Evolutionary conservation across 306 rosid genomes (phyloP).

Genomic region (Quercus berberidifolia): DNA sequence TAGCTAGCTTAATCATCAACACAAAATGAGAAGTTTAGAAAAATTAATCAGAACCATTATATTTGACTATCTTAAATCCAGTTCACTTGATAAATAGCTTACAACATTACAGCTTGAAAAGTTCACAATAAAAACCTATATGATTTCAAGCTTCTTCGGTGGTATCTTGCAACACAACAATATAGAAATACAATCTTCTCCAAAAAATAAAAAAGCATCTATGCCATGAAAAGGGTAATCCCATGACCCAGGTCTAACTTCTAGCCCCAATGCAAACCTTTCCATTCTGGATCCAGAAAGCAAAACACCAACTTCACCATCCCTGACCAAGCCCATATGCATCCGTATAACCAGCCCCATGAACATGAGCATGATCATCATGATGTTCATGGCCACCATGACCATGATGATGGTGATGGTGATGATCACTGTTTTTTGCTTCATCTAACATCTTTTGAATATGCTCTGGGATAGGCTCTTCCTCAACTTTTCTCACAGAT

Average conservation of each 20-base stretch:
- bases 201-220: neutral
- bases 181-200: neutral
- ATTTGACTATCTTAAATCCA: neutral
- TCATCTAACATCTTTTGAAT: slow-evolving; percentile 59
- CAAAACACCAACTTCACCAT: slow-evolving; percentile 35
- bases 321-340: slow-evolving; percentile 72
- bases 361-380: slow-evolving; percentile 28
- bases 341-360: slow-evolving; percentile 56
- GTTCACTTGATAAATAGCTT: neutral
- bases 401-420: slow-evolving; percentile 18
- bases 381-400: slow-evolving; percentile 27
- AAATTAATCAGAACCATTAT: no score
- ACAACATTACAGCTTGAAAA: slow-evolving; percentile 3
- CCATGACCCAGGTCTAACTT: slow-evolving; percentile 1
- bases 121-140: neutral
- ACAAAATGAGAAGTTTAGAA: no score
- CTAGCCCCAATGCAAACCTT: neutral
- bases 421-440: slow-evolving; percentile 37
- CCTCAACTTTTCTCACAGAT: slow-evolving; percentile 53
- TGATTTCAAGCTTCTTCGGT: neutral
- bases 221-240: neutral
- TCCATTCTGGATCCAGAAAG: neutral
- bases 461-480: slow-evolving; percentile 68
- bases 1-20: no score
- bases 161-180: neutral